phyloP scores from a whole-genome alignment of 2,329 filamentous ascomycete species.

The Fusarium avenaceum region DNA sequence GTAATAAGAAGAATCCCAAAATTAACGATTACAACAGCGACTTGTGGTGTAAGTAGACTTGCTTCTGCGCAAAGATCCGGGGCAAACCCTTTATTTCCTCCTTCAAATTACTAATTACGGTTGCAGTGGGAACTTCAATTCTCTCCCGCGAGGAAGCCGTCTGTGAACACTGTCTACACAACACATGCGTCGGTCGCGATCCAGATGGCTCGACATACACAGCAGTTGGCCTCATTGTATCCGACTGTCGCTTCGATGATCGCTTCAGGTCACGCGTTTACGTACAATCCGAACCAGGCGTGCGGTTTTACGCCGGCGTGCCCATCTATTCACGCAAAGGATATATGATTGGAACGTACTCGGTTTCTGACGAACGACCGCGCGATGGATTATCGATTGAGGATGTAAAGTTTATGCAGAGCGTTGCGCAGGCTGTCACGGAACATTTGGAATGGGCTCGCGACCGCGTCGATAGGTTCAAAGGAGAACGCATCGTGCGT shows the following conservation, averaged over 20 bases:
- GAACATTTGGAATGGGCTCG: conserved; percentile 71
- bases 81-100: too few relatives aligned
- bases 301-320: conserved; percentile 61
- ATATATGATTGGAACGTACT: conserved; percentile 71
- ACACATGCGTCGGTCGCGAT: conserved; percentile 45
- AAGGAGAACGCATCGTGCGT: conserved; percentile 66
- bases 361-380: conserved; percentile 70
- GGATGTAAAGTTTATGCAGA: conserved; percentile 67
- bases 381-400: conserved; percentile 63
- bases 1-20: background rate
- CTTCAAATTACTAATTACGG: conserved; percentile 2
- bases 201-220: conserved; percentile 47
- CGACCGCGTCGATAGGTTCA: conserved; percentile 64
- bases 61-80: background rate
- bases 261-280: conserved; percentile 53
- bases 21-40: conserved; percentile 41
- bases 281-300: conserved; percentile 50
- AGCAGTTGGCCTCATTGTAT: conserved; percentile 49
- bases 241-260: conserved; percentile 51
- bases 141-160: conserved; percentile 53
- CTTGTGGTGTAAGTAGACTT: conserved; percentile 53
- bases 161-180: conserved; percentile 50
- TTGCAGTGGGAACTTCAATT: conserved; percentile 46
- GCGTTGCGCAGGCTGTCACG: conserved; percentile 69
- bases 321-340: conserved; percentile 69